These are phyloP conservation scores for Lichtheimia corymbifera DNA, from an alignment of 371 early-diverging fungal genomes.

Conservation along the genomic window DNA sequence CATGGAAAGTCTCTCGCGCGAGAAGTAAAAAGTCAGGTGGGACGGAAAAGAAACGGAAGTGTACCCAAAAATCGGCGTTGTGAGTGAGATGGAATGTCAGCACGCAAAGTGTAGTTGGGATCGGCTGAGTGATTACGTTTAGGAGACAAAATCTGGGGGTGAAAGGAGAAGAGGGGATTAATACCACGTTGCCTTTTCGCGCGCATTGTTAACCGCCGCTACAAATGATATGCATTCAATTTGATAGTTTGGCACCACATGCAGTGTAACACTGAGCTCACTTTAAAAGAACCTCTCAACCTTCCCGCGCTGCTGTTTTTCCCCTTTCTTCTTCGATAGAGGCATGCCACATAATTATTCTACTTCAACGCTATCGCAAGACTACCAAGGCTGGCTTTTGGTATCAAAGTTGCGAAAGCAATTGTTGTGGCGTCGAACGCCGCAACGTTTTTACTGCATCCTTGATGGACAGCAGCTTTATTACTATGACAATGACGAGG, in stretches of 20 bases:
- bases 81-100: no score
- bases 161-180: no score
- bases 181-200: no score
- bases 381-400: slow-evolving; percentile 12
- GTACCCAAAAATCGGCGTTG: no score
- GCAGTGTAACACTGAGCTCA: slow-evolving; percentile 7
- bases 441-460: slow-evolving; percentile 13
- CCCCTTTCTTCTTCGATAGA: not conserved
- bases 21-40: no score
- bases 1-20: no score
- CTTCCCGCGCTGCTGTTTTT: not conserved
- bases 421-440: slow-evolving; percentile 6
- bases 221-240: no score
- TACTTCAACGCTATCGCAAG: slow-evolving; percentile 6
- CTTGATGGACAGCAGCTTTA: slow-evolving; percentile 20
- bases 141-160: no score
- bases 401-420: slow-evolving; percentile 9
- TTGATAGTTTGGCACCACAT: not conserved
- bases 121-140: no score
- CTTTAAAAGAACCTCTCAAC: not conserved
- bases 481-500: slow-evolving; percentile 16
- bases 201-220: no score
- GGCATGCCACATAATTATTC: slow-evolving; percentile 4
- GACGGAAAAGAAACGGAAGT: no score
- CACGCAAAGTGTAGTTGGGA: no score